A percentile compares a stretch with the other conserved stretches of the same genome.
These are phyloP conservation scores for Catharanthus roseus DNA, from an alignment of 257 asterid species.

Conservation along the genomic window DNA sequence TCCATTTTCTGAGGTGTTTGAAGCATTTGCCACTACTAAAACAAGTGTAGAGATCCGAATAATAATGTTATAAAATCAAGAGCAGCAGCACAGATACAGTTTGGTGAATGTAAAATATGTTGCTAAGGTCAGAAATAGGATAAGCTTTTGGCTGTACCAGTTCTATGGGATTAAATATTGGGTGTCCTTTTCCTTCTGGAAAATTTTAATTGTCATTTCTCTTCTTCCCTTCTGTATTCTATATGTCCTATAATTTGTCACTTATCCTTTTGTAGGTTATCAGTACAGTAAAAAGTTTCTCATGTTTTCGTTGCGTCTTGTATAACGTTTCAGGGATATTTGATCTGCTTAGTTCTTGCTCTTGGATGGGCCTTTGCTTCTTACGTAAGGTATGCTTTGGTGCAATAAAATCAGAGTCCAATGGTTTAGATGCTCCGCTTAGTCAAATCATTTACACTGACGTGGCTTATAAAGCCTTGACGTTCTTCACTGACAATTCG, in stretches of 20 bases:
- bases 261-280: neutral
- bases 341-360: constrained; percentile 74
- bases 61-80: neutral
- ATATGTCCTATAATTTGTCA: neutral
- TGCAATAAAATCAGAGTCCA: neutral
- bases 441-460: neutral
- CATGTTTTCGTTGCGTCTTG: constrained; percentile 5
- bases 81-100: neutral
- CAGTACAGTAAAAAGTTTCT: neutral
- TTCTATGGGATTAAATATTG: neutral
- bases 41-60: neutral
- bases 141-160: neutral
- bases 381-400: constrained; percentile 61
- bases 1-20: neutral
- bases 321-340: constrained; percentile 59
- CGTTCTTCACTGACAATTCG: constrained; percentile 13
- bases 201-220: neutral
- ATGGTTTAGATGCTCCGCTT: constrained; percentile 1
- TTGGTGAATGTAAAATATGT: neutral
- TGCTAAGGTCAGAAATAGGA: neutral
- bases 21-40: neutral
- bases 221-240: neutral
- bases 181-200: neutral
- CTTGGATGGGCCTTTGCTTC: constrained; percentile 97
- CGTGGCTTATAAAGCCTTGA: constrained; percentile 2